Percentiles rank a stretch among this genome's conserved stretches.
phyloP scores from a whole-genome alignment of 192 early-diverging fungal genomes.

The Chytriomyces sp. region DNA sequence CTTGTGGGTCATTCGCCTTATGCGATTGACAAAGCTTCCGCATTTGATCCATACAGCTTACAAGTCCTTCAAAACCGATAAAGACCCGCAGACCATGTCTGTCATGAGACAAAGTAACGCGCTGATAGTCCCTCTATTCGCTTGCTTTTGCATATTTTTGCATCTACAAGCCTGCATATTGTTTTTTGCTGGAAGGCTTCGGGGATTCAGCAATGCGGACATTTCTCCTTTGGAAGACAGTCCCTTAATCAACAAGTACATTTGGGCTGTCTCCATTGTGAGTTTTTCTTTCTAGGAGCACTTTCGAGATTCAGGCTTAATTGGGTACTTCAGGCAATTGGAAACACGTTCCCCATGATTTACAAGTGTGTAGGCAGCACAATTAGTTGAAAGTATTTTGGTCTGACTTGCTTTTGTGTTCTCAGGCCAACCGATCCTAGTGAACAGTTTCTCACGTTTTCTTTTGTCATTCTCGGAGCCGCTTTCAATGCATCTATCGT shows the following conservation, averaged over 20 bases:
- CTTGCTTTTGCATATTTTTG: conserved; percentile 7
- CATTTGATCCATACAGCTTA: neutral
- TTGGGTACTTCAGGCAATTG: conserved; percentile 6
- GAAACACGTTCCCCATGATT: conserved; percentile 18
- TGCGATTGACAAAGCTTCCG: neutral
- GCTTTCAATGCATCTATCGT: conserved; percentile 11
- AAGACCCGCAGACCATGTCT: neutral
- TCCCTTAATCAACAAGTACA: conserved; percentile 3
- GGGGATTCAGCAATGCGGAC: neutral
- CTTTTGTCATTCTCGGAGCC: neutral
- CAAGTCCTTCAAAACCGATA: neutral
- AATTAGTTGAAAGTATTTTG: neutral
- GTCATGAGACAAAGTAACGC: neutral
- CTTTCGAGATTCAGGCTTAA: neutral
- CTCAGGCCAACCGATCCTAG: neutral
- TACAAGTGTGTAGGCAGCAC: neutral
- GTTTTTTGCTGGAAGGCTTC: neutral
- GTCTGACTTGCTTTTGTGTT: neutral
- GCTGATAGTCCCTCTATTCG: neutral
- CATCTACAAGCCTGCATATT: conserved; percentile 16
- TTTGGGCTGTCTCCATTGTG: neutral
- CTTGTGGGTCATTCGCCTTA: neutral
- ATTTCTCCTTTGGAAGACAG: neutral
- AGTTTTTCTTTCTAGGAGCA: neutral
- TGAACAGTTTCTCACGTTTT: neutral